Base-by-base conservation (phyloP, 176 grass and related monocot genomes). In the Ensete glaucum region DNA sequence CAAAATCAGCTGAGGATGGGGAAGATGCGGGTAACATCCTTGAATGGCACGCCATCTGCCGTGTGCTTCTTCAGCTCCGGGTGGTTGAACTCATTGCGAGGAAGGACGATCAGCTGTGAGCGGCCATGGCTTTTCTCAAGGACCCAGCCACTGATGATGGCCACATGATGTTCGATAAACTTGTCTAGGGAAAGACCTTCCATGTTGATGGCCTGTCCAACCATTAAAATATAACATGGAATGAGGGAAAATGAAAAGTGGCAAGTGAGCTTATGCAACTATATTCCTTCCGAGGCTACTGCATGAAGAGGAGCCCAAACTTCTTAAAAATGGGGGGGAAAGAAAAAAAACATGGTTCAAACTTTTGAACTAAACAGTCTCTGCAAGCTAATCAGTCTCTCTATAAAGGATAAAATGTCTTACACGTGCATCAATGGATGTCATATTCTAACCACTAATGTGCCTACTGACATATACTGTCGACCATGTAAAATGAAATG, bases 1-100 rank as follows among this genome's bases (percentile, higher is more conserved):
- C n/a, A 7, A 64, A 82, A 81, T 98, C 82, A 99, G 77, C 90
- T 99, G 62, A 94, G 81, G 52, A 83, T 77, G 19, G 88, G 90
- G 71, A 93, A 99, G 77, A 99, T 88, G 69, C 90, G 88, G 19
- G 95, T 99, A 19, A 99, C 63, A 27, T 94, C 90, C 76, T 99
- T 86, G 16, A 94, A 91, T 0, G 88, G 88, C 57, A 99, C 84
- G 0, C 64, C 81, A 69, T 99, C 95, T 63, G 85, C 72, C 48
- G 86, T 69, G 69, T 89, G 91, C 78, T 94, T 99, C 88, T 99
- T 94, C 56, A 99, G 95, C 79, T 94, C 90, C 0, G 95, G 95
- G 73, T 94, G 90, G 73, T 94, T 99, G 81, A 89, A 87, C 81
- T 94, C 90, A 0, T 82, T 99, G 29, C 82, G 90, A 0, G 88